Conservation (phyloP, 2,329 filamentous ascomycete genomes). For the Paraphoma chrysanthemicola region DNA sequence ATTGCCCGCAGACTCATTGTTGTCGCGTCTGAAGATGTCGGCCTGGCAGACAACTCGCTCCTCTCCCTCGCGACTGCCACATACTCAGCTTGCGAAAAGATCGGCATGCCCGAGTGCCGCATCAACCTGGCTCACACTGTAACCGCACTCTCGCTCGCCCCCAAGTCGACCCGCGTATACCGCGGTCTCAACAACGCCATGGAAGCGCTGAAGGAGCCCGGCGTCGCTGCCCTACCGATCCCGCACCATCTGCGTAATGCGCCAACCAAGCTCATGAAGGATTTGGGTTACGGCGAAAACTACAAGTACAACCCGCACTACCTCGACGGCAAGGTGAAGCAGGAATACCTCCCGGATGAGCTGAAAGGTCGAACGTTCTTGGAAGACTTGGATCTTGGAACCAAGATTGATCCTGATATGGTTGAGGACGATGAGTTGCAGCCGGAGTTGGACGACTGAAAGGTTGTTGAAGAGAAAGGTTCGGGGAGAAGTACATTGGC, state of each 20-base stretch:
- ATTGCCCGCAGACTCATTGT: constrained; percentile 93
- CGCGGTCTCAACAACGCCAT: constrained; percentile 81
- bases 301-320: constrained; percentile 99
- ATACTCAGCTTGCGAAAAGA: constrained; percentile 87
- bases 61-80: constrained; percentile 84
- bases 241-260: constrained; percentile 91
- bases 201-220: constrained; percentile 80
- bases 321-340: constrained; percentile 77
- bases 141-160: constrained; percentile 79
- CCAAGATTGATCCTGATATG: constrained; percentile 67
- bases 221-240: constrained; percentile 79
- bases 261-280: constrained; percentile 90
- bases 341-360: constrained; percentile 88
- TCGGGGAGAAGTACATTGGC: neutral
- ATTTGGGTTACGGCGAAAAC: constrained; percentile 85
- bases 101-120: constrained; percentile 92
- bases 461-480: neutral
- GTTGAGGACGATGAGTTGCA: constrained; percentile 33
- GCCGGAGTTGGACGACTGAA: constrained; percentile 33
- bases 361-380: constrained; percentile 76
- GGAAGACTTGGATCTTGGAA: constrained; percentile 80
- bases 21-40: constrained; percentile 92
- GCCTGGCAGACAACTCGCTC: constrained; percentile 84
- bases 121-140: constrained; percentile 90
- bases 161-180: constrained; percentile 89